Evolutionary conservation across 2,329 filamentous ascomycete genomes (phyloP), one percentile per base, ranked within the genome.

Genomic region (Didymella sp.): DNA sequence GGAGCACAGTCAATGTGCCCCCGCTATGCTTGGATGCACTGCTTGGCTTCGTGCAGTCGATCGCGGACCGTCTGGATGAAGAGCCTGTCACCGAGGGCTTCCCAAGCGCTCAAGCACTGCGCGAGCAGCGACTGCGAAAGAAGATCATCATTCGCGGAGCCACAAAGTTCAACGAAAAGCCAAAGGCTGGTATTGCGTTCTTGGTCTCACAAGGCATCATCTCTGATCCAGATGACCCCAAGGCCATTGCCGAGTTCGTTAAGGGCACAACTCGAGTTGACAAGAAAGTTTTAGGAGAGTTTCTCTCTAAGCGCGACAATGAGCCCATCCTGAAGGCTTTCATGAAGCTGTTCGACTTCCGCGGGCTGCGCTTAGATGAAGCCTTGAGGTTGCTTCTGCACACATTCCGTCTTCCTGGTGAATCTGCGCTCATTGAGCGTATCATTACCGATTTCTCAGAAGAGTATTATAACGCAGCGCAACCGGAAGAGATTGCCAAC

Each of bases 1-100:
- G 95, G 95, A 99, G 96, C 75, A 99, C 95, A 11, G 97, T 94
- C 5, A 99, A 96, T 72, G 96, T 99, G 1, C 95, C 95, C 15
- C 95, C 95, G 0, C 80, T 99, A 2, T 99, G 95, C 69, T 82
- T 99, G 21, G 95, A 99, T 77, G 92, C 95, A 9, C 81, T 99
- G 11, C 82, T 99, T 22, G 89, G 92, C 15, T 98, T 93, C 68
- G 86, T 99, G 30, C 93, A 97, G 71, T 96, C 92, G 63, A 89
- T 99, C 63, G 90, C 92, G 1, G 92, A 96, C 73, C 86, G 95
- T 52, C 79, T 98, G 17, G 86, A 96, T 47, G 86, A 95, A 50
- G 80, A 86, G 24, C 86, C 90, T 0, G 74, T 79, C 2, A 80
- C 78, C 11, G 86, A 89, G 50, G 87, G 86, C 0, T 87, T 89